Evolutionary conservation across 1,284 basidiomycete genomes (phyloP), one percentile per base, ranked within the genome.

Genomic region (Ceratobasidium sp.): DNA sequence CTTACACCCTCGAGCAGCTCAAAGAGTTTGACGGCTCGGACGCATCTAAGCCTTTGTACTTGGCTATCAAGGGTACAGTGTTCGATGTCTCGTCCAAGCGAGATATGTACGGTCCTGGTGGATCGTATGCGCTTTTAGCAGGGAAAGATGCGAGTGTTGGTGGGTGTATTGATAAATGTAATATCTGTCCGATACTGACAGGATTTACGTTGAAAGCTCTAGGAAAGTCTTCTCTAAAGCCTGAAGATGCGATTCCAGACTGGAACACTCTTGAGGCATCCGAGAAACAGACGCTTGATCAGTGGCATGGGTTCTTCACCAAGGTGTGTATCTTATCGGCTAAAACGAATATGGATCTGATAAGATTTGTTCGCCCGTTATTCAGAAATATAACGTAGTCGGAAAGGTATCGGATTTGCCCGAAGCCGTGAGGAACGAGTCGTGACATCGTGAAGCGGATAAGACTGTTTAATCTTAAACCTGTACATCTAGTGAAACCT

Each of bases 51-150:
- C 93, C 93, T 0, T 93, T 97, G 73, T 95, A 94, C 80, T 93
- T 97, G 47, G 90, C 93, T 60, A 95, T 97, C 83, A 97, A 96
- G 86, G 94, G 94, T 92, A 91, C 90, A 0, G 87, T 96, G 13
- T 96, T 96, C 83, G 94, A 96, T 82, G 95, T 97, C n/a, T 84
- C 90, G 0, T 86, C 86, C 71, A 96, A 95, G 82, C 84, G 85
- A 17, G 94, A 97, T 78, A 92, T 94, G 79, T 97, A 97, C 80
- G 94, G 94, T 47, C 85, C 85, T 33, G 92, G 89, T 10, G 85
- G 87, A 13, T 64, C 61, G 33, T 75, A 75, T 65, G 61, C 73
- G n/a, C 53, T 75, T 0, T 28, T 75, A 10, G 60, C 73, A 33
- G 73, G 73, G 4, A 75, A 75, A 61, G 73, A 75, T 37, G 73